These are phyloP conservation scores for Phaeotremella skinneri DNA, from an alignment of 768 basidiomycete species.

Conservation along the genomic window DNA sequence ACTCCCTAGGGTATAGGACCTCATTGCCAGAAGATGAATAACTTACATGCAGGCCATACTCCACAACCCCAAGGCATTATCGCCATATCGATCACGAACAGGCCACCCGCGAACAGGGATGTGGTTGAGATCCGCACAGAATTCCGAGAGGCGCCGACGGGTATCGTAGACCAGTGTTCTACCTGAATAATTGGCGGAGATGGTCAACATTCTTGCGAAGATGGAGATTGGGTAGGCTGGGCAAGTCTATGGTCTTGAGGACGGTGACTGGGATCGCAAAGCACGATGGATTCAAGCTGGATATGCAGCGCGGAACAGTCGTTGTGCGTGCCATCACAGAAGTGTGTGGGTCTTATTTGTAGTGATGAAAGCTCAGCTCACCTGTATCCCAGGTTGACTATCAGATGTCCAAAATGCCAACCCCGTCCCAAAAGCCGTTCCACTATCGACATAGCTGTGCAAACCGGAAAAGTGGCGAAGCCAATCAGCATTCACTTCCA, in stretches of 20 bases:
- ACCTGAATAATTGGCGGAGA: conserved; percentile 23
- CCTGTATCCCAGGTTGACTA: conserved; percentile 48
- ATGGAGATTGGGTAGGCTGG: not conserved
- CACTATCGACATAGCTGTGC: conserved; percentile 34
- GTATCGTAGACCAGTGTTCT: conserved; percentile 36
- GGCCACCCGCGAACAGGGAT: conserved; percentile 42
- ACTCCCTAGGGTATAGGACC: too few species aligned
- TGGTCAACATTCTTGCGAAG: not conserved
- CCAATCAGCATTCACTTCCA: not conserved
- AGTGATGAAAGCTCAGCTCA: conserved; percentile 11
- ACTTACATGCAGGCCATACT: conserved; percentile 51
- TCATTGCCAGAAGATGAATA: too few species aligned
- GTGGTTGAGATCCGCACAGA: conserved; percentile 43
- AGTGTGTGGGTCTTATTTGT: not conserved
- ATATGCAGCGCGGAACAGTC: too few species aligned
- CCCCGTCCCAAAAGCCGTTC: conserved; percentile 36
- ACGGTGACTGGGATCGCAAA: too few species aligned
- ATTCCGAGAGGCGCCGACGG: conserved; percentile 28
- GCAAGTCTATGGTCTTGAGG: too few species aligned
- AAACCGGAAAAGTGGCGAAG: not conserved
- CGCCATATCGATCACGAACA: conserved; percentile 48
- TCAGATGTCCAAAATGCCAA: conserved; percentile 46
- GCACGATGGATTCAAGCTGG: too few species aligned
- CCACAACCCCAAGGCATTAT: conserved; percentile 51
- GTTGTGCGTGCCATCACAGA: not conserved